A percentile compares a stretch with the other conserved stretches of the same genome.
Conservation (phyloP, 306 rosid genomes). For the Erythrophleum fordii region DNA sequence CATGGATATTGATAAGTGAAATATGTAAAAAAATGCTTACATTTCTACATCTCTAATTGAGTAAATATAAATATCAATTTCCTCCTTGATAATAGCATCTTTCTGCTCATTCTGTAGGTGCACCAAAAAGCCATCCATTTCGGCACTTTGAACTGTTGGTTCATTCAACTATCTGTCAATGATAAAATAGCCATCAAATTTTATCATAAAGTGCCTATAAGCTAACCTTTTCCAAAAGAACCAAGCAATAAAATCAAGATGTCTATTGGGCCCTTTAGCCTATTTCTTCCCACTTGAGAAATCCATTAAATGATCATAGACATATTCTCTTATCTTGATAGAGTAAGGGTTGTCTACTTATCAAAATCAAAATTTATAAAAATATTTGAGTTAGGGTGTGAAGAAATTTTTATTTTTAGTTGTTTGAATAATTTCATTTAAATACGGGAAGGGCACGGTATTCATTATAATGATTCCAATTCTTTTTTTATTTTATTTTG, state of each 20-base stretch:
- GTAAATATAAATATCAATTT: slow-evolving; percentile 72
- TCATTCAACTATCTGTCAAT: slow-evolving; percentile 67
- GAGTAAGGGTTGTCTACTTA: not conserved
- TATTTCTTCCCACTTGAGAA: not conserved
- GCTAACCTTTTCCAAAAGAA: not conserved
- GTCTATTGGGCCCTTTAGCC: not conserved
- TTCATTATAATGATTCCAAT: slow-evolving; percentile 9
- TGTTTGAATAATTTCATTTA: not conserved
- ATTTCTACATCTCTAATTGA: slow-evolving; percentile 84
- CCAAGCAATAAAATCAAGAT: not conserved
- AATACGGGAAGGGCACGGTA: not conserved
- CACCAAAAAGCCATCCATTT: slow-evolving; percentile 86
- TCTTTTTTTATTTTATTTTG: not conserved
- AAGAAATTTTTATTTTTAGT: not conserved
- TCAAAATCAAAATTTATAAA: not conserved
- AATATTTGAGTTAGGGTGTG: not conserved
- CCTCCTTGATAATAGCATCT: slow-evolving; percentile 64
- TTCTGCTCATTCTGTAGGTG: slow-evolving; percentile 72
- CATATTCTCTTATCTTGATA: not conserved
- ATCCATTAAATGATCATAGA: not conserved
- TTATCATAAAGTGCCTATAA: not conserved
- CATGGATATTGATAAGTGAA: slow-evolving; percentile 4
- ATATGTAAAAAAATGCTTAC: slow-evolving; percentile 49
- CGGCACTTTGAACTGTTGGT: slow-evolving; percentile 56
- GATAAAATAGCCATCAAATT: slow-evolving; percentile 34